Evolutionary conservation across 2,329 filamentous ascomycete genomes (phyloP).

Genomic region (Fusarium temperatum): DNA sequence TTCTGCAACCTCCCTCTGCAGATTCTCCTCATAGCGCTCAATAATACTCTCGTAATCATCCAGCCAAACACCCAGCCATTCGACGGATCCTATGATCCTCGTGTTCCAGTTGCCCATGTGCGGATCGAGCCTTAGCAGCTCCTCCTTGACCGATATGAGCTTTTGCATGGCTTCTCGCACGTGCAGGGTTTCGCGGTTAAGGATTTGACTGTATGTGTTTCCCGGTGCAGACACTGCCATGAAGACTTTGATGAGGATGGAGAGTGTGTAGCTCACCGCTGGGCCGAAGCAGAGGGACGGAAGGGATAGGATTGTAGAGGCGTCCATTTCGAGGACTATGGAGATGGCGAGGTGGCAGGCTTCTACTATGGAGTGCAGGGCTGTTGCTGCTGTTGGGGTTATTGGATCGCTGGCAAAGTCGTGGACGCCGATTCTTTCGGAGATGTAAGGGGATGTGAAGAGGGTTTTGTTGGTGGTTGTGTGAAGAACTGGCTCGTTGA

Average conservation of each 20-base stretch:
- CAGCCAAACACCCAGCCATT: conserved; percentile 22
- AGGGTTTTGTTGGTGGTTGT: conserved; percentile 23
- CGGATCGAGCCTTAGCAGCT: conserved; percentile 19
- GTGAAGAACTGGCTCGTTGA: conserved; percentile 18
- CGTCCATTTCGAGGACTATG: conserved; percentile 5
- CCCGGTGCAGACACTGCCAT: conserved; percentile 27
- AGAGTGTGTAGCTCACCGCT: conserved; percentile 24
- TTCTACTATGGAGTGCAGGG: conserved; percentile 12
- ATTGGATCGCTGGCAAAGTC: conserved; percentile 14
- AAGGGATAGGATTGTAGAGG: conserved; percentile 5
- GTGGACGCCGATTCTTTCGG: conserved; percentile 16
- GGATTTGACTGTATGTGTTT: conserved; percentile 21
- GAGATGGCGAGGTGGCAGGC: conserved; percentile 23
- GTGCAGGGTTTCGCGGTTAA: not conserved
- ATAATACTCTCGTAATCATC: conserved; percentile 28
- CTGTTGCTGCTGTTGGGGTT: not conserved
- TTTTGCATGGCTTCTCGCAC: conserved; percentile 18
- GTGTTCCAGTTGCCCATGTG: conserved; percentile 31
- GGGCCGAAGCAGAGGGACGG: conserved; percentile 27
- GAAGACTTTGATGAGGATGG: conserved; percentile 25
- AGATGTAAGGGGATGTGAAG: conserved; percentile 17
- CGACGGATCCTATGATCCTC: conserved; percentile 27
- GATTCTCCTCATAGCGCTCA: conserved; percentile 21
- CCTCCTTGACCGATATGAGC: conserved; percentile 11
- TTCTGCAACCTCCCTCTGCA: conserved; percentile 24